These are phyloP conservation scores for Saccharomycopsis babjevae DNA, from an alignment of 805 yeast genomes.

Conservation along the genomic window DNA sequence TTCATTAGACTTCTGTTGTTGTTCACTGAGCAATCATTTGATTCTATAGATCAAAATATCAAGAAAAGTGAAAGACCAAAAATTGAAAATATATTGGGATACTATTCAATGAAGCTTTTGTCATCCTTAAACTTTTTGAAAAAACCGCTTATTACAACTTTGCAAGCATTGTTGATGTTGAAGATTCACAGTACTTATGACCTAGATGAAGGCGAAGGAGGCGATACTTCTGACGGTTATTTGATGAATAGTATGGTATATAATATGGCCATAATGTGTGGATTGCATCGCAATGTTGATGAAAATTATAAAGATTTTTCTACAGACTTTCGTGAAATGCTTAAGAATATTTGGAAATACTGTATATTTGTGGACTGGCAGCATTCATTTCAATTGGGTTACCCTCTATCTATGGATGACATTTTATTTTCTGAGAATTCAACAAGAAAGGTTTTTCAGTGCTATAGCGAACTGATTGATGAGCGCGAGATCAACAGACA, in stretches of 20 bases:
- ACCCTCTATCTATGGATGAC: slow-evolving; percentile 14
- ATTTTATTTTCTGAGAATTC: slow-evolving; percentile 9
- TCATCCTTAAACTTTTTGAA: slow-evolving; percentile 11
- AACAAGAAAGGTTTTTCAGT: not conserved
- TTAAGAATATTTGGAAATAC: slow-evolving; percentile 14
- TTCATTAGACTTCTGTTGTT: slow-evolving; percentile 12
- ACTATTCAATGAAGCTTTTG: slow-evolving; percentile 4
- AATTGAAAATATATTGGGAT: slow-evolving; percentile 7
- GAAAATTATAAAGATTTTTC: slow-evolving; percentile 4
- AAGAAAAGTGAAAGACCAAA: slow-evolving; percentile 3
- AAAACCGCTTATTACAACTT: slow-evolving; percentile 10
- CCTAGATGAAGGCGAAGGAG: slow-evolving; percentile 19
- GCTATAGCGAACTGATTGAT: slow-evolving; percentile 1
- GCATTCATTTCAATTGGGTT: slow-evolving; percentile 18
- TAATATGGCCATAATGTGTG: slow-evolving; percentile 17
- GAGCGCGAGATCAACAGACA: slow-evolving; percentile 13
- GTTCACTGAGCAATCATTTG: slow-evolving; percentile 7
- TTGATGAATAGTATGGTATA: slow-evolving; percentile 2
- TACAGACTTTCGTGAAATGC: slow-evolving; percentile 5
- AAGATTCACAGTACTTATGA: slow-evolving; percentile 13
- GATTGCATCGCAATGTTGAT: slow-evolving; percentile 17
- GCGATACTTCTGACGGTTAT: slow-evolving; percentile 18
- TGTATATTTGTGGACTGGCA: slow-evolving; percentile 11
- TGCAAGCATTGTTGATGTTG: slow-evolving; percentile 16
- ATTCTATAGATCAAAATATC: slow-evolving; percentile 4